A percentile compares a stretch with the other conserved stretches of the same genome.
phyloP scores from a whole-genome alignment of 2,329 filamentous ascomycete species.

The Fusarium sp. region DNA sequence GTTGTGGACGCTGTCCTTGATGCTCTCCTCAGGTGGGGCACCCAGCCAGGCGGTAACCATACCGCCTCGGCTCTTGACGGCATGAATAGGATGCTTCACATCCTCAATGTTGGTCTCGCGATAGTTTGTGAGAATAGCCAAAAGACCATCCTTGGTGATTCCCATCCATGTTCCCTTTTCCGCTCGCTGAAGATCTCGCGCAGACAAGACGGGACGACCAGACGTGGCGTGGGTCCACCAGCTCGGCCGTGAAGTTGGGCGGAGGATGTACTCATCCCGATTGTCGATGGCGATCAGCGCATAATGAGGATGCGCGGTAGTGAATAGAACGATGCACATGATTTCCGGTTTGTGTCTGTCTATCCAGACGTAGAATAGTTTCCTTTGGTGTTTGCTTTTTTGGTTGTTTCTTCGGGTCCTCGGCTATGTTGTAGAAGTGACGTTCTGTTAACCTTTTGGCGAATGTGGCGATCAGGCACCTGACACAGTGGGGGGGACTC shows the following conservation, averaged over 20 bases:
- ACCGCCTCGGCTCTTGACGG: constrained; percentile 67
- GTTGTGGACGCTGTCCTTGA: constrained; percentile 61
- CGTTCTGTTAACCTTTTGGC: constrained; percentile 17
- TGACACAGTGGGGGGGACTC: constrained; percentile 11
- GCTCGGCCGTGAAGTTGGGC: constrained; percentile 71
- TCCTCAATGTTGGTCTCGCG: constrained; percentile 65
- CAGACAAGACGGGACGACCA: constrained; percentile 63
- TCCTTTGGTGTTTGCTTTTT: not conserved
- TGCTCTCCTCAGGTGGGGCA: constrained; percentile 57
- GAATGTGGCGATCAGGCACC: constrained; percentile 15
- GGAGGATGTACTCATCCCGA: constrained; percentile 77
- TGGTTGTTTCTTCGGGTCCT: not conserved
- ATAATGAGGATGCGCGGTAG: constrained; percentile 80
- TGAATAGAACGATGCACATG: constrained; percentile 84
- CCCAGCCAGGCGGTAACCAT: constrained; percentile 73
- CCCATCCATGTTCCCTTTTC: constrained; percentile 76
- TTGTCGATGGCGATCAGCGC: constrained; percentile 81
- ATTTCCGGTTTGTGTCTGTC: not conserved
- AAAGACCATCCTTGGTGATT: constrained; percentile 66
- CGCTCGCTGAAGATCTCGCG: constrained; percentile 69
- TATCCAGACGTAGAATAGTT: not conserved
- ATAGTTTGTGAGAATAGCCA: constrained; percentile 75
- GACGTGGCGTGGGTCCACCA: constrained; percentile 67
- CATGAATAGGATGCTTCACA: constrained; percentile 62
- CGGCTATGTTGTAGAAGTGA: not conserved